phyloP scores from a whole-genome alignment of 257 asterid species.

The Euphrasia confusa region DNA sequence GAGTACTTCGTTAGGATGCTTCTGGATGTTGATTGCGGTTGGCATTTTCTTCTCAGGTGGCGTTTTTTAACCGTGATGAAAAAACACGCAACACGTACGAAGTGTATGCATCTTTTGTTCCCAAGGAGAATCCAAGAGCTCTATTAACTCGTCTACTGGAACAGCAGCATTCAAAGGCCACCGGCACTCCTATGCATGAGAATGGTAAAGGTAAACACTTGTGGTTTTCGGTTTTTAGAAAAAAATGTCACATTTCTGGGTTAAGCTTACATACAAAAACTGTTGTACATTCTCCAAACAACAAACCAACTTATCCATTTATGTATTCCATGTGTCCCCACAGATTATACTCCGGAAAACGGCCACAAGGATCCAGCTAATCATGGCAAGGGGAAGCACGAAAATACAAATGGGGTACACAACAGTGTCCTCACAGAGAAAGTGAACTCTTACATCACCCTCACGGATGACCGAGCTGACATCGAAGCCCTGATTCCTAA shows the following conservation, averaged over 20 bases:
- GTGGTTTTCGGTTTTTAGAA: too few relatives aligned
- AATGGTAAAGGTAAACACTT: too few relatives aligned
- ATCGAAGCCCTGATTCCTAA: constrained; percentile 93
- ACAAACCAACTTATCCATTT: too few relatives aligned
- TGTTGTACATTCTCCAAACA: too few relatives aligned
- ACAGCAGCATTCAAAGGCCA: constrained; percentile 50
- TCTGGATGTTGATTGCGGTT: constrained; percentile 3
- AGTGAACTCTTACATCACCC: constrained; percentile 54
- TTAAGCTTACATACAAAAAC: too few relatives aligned
- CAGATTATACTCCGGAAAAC: constrained; percentile 39
- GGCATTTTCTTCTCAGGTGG: constrained; percentile 42
- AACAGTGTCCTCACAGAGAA: constrained; percentile 31
- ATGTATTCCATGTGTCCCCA: neutral
- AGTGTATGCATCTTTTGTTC: constrained; percentile 89
- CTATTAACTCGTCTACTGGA: constrained; percentile 82
- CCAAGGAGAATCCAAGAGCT: constrained; percentile 97
- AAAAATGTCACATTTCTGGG: too few relatives aligned
- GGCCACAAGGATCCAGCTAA: constrained; percentile 43
- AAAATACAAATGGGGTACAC: constrained; percentile 43
- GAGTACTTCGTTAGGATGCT: neutral
- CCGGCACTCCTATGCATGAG: constrained; percentile 20
- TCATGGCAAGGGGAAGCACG: constrained; percentile 41
- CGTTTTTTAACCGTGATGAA: constrained; percentile 81
- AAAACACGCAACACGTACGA: constrained; percentile 78
- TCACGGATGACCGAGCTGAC: constrained; percentile 79